Base-by-base conservation (phyloP, 495 filamentous ascomycete genomes). In the Elasticomyces elasticus region DNA sequence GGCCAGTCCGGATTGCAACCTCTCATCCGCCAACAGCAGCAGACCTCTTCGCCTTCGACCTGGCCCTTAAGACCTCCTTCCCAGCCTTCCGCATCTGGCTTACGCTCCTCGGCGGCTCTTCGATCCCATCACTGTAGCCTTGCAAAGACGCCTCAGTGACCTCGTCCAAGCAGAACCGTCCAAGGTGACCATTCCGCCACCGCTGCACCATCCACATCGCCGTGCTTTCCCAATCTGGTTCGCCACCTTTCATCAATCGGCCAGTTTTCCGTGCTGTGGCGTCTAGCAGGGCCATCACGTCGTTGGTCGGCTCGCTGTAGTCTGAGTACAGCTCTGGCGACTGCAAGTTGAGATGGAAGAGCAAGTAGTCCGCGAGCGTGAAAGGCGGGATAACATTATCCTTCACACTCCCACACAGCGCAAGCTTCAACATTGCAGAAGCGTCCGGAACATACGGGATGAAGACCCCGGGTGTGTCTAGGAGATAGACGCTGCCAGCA, bases 401-500 rank as follows among this genome's bases (percentile, higher is more conserved):
- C 62, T 95, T 92, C 25, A 97, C 87, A 67, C 84, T 87, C 3
- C 90, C 92, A 42, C 87, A 89, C 0, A 97, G 76, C 6, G 91
- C 82, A 19, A 98, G 76, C 67, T 94, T 95, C 28, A 98, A 72
- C 92, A 98, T 98, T 24, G 84, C 79, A 64, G 90, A 85, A 4
- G 82, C 76, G 66, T 89, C 77, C 0, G 83, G 76, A 31, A 97
- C 86, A 67, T 92, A 95, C 0, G 92, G 92, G 51, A 96, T 76
- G 68, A 97, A 97, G 1, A 98, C 89, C 26, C 92, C 91, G 0
- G 84, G 84, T 0, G 84, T 86, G 62, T 88, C 84, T 35, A 85
- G 70, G 42, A 88, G 70, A 61, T 87, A 87, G 9, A 86, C 75
- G 37, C 76, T 69, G 20, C 66, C 60, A 9, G 60, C 66, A 17